These are phyloP conservation scores for Chaetomium cochliodes DNA, from an alignment of 495 filamentous ascomycete species.

Conservation along the genomic window DNA sequence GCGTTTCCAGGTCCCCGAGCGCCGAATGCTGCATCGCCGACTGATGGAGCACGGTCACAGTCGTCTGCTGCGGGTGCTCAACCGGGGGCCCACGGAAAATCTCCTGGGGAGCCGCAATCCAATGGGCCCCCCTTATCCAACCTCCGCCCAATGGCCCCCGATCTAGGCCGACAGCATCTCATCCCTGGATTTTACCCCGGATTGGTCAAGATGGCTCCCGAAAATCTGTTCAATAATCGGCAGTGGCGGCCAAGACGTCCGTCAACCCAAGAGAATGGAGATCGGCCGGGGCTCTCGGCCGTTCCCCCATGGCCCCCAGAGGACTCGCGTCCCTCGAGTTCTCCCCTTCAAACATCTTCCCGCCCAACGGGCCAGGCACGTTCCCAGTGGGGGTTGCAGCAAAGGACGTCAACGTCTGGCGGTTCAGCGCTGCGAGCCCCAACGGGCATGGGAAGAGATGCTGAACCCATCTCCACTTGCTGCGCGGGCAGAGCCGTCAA, in stretches of 20 bases:
- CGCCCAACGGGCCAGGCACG: constrained; percentile 1
- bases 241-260: constrained; percentile 11
- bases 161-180: not conserved
- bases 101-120: constrained; percentile 5
- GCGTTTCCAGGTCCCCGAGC: constrained; percentile 13
- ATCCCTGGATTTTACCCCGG: constrained; percentile 12
- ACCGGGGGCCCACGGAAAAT: not conserved
- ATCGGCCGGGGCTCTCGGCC: constrained; percentile 11
- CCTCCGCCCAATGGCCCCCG: not conserved
- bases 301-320: not conserved
- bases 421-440: not conserved
- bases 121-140: not conserved
- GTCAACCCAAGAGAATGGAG: constrained; percentile 7
- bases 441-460: not conserved
- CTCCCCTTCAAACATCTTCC: not conserved
- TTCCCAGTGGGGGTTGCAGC: constrained; percentile 5
- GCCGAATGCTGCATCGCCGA: constrained; percentile 1
- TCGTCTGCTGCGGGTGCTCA: not conserved
- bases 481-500: constrained; percentile 12
- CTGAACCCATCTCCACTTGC: constrained; percentile 2
- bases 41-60: constrained; percentile 11
- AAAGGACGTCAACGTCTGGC: not conserved
- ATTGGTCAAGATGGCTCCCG: constrained; percentile 7
- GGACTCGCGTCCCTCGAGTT: not conserved
- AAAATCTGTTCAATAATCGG: constrained; percentile 11